Evolutionary conservation across 2,329 filamentous ascomycete species (phyloP), one percentile per base, ranked within the genome.

Genomic region (Dissoconium aciculare): DNA sequence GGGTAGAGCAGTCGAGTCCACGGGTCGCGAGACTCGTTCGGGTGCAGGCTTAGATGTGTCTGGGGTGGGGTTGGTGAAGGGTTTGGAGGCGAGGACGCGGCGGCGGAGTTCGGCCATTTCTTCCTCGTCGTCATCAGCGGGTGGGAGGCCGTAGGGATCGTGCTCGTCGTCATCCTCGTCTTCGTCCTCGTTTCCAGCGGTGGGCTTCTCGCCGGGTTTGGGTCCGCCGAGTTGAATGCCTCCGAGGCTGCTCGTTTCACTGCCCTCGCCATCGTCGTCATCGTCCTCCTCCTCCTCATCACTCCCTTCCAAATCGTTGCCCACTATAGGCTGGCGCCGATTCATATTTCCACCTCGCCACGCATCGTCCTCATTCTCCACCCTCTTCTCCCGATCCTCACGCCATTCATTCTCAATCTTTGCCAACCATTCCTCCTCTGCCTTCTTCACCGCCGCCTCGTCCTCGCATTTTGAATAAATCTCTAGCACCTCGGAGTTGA

Each of bases 261-360:
- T 52, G 21, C 46, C 43, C n/a, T 32, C 42, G 0, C 64, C 60
- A 0, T 64, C 60, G 0, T 63, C 62, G 0, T 63, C 54, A 3
- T 58, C 56, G 6, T 47, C 52, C 5, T 51, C 62, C 0, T 61
- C 53, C 3, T 53, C 52, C 4, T 51, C 51, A 17, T 59, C 53
- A 5, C 50, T 52, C 3, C 51, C 53, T 3, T 56, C 51, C 37
- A 62, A 60, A 4, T 69, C 66, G 4, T 72, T 67, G 5, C 53
- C 49, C 3, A 19, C 69, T 62, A 14, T 63, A 45, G 3, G 64
- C 50, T 26, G 5, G 46, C 69, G 60, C 38, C 78, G 67, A 49
- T 95, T 95, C 45, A 78, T 73, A 47, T 95, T 95, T 5, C 87
- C 87, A 8, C 73, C 76, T n/a, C 74, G 78, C 89, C 87, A 95